Conservation (phyloP, 1,284 basidiomycete species). For the Heterobasidion parviporum region DNA sequence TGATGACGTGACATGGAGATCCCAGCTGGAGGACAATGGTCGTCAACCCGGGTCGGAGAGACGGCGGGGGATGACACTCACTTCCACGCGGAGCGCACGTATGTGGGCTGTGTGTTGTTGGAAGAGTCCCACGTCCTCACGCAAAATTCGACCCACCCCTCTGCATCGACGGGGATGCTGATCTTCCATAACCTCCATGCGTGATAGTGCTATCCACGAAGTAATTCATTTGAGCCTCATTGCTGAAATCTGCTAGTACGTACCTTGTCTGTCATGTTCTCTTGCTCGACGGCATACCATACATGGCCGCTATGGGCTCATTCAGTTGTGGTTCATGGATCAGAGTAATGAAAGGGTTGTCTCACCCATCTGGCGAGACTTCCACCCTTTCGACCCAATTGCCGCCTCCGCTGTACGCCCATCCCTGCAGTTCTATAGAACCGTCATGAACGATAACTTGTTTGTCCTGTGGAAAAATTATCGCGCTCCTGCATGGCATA, state of each 20-base stretch:
- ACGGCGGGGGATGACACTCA: conserved; percentile 18
- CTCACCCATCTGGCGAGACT: conserved; percentile 43
- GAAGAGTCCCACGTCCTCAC: conserved; percentile 53
- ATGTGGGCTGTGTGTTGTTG: conserved; percentile 51
- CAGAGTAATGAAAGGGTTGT: neutral
- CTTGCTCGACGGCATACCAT: conserved; percentile 39
- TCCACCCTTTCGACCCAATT: conserved; percentile 52
- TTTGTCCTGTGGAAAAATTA: conserved; percentile 37
- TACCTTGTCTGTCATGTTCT: conserved; percentile 32
- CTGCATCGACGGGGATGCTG: conserved; percentile 42
- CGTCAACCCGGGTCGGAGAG: neutral
- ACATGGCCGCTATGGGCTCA: conserved; percentile 30
- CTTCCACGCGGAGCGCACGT: conserved; percentile 49
- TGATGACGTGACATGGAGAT: conserved; percentile 48
- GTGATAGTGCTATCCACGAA: conserved; percentile 34
- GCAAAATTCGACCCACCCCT: conserved; percentile 52
- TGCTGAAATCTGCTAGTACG: conserved; percentile 12
- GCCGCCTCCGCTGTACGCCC: conserved; percentile 48
- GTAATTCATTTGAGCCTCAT: neutral
- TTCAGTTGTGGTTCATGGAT: neutral
- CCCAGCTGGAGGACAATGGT: conserved; percentile 30
- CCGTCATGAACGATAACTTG: conserved; percentile 43
- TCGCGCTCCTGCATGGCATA: conserved; percentile 33
- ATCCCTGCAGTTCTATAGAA: conserved; percentile 35
- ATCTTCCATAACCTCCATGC: conserved; percentile 49